Evolutionary conservation across 2,329 filamentous ascomycete species (phyloP).

Genomic region (Fonsecaea multimorphosa): DNA sequence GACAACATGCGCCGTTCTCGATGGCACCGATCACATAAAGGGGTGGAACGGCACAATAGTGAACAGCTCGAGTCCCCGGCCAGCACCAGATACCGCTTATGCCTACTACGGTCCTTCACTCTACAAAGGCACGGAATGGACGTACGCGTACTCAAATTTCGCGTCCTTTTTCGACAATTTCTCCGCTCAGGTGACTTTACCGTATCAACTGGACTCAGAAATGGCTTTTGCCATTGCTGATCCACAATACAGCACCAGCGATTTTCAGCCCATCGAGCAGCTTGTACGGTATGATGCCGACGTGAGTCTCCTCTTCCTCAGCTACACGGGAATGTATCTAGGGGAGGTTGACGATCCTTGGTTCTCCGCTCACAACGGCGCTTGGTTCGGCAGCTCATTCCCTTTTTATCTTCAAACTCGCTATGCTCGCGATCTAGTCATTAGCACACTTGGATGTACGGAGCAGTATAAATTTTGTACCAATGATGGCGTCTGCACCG

Average conservation of each 20-base stretch:
- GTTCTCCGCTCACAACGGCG: constrained; percentile 29
- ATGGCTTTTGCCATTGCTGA: constrained; percentile 9
- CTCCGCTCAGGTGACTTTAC: constrained; percentile 21
- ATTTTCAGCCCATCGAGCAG: constrained; percentile 30
- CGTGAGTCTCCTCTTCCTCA: constrained; percentile 30
- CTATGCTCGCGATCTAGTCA: constrained; percentile 24
- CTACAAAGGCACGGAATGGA: constrained; percentile 30
- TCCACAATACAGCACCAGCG: constrained; percentile 11
- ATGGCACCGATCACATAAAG: constrained; percentile 19
- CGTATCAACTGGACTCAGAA: constrained; percentile 30
- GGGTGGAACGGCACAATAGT: constrained; percentile 28
- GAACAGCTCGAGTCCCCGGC: constrained; percentile 1
- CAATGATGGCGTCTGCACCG: constrained; percentile 27
- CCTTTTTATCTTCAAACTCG: constrained; percentile 23
- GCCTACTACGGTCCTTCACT: constrained; percentile 29
- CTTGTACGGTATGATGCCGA: constrained; percentile 25
- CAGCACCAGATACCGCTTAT: constrained; percentile 16
- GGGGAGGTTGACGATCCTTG: constrained; percentile 32
- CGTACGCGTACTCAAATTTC: constrained; percentile 33
- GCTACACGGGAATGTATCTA: constrained; percentile 33
- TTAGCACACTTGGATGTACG: constrained; percentile 33
- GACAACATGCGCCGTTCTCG: constrained; percentile 35
- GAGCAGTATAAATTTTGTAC: constrained; percentile 36
- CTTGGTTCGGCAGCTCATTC: background rate
- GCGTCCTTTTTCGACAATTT: constrained; percentile 33